A percentile compares a stretch with the other conserved stretches of the same genome.
phyloP scores from a whole-genome alignment of 805 yeast genomes.

The Schizosaccharomyces cryophilus region DNA sequence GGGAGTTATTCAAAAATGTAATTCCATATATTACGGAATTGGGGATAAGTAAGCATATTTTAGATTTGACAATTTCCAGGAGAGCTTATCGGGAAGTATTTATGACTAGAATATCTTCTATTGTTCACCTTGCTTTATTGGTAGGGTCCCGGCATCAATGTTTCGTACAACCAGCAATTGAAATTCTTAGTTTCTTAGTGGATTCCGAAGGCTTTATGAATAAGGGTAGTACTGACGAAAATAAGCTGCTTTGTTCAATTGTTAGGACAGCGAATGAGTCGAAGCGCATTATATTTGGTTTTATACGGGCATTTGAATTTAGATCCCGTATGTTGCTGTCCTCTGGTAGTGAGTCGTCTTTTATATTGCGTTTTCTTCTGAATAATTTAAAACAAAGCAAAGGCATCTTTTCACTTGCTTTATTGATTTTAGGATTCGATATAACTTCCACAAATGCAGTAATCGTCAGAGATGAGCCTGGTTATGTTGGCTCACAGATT shows the following conservation, averaged over 20 bases:
- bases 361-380: neutral
- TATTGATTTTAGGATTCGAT: neutral
- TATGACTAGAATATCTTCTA: neutral
- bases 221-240: neutral
- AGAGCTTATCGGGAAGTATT: neutral
- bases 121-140: neutral
- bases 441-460: neutral
- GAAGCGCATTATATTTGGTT: neutral
- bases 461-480: neutral
- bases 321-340: neutral
- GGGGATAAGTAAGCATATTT: neutral
- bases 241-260: neutral
- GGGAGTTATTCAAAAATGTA: neutral
- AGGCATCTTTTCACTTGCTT: neutral
- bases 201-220: neutral
- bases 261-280: neutral
- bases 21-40: neutral
- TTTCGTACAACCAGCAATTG: neutral
- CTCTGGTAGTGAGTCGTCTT: neutral
- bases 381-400: neutral
- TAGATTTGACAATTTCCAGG: neutral
- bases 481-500: neutral
- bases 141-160: neutral
- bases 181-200: neutral
- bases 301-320: neutral